Percentiles rank a stretch among this genome's conserved stretches.
These are phyloP conservation scores for Carpinus fangiana DNA, from an alignment of 306 rosid genomes.

Conservation along the genomic window DNA sequence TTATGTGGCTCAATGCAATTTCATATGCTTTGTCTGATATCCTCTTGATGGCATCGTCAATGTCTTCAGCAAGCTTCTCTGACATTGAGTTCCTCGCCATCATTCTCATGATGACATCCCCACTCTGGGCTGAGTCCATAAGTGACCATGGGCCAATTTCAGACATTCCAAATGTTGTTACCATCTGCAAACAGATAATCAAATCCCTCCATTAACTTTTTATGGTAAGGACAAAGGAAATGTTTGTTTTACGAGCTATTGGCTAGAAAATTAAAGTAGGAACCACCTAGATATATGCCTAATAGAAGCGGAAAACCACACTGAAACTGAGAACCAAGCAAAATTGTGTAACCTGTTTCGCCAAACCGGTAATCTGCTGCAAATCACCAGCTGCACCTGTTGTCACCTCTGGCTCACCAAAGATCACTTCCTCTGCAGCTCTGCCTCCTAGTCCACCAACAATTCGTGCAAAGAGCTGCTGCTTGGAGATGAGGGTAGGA, in stretches of 20 bases:
- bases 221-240: neutral
- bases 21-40: constrained; percentile 82
- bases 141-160: constrained; percentile 98
- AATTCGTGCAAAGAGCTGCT: constrained; percentile 96
- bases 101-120: constrained; percentile 94
- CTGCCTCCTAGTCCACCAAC: constrained; percentile 98
- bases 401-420: constrained; percentile 97
- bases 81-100: constrained; percentile 99
- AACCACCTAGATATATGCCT: neutral
- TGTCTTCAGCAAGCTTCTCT: constrained; percentile 94
- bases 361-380: constrained; percentile 92
- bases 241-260: constrained; percentile 6
- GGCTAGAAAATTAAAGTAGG: neutral
- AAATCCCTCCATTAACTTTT: neutral
- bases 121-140: constrained; percentile 82
- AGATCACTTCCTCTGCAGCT: constrained; percentile 96
- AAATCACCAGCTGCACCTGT: constrained; percentile 98
- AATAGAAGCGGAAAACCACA: neutral
- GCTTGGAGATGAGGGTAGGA: constrained; percentile 92
- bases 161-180: constrained; percentile 90
- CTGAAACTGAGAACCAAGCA: neutral
- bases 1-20: constrained; percentile 79
- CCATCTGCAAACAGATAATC: constrained; percentile 71
- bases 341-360: constrained; percentile 63
- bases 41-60: constrained; percentile 78